Evolutionary conservation across 148 eudicot genomes (phyloP).

Genomic region (Salicornia ramosissima): DNA sequence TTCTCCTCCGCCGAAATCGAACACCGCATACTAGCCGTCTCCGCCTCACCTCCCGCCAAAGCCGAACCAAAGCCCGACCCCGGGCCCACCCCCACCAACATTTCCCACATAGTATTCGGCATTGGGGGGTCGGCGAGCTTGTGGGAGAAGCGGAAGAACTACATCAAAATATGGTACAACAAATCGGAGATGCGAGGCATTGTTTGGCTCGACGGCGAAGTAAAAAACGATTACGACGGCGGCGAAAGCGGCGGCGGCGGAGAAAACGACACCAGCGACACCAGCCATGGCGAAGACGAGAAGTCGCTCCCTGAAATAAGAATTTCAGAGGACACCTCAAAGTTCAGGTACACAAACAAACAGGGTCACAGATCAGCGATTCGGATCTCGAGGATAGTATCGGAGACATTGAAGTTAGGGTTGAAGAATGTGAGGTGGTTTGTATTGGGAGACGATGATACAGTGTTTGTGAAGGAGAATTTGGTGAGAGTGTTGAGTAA

Average conservation of each 20-base stretch:
- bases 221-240: neutral
- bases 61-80: neutral
- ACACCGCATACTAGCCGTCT: neutral
- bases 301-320: constrained; percentile 39
- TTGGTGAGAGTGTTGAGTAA: constrained; percentile 53
- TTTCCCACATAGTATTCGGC: constrained; percentile 74
- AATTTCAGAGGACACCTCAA: constrained; percentile 59
- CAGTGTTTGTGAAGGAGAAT: constrained; percentile 76
- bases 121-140: constrained; percentile 76
- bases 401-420: constrained; percentile 62
- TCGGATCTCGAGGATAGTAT: constrained; percentile 71
- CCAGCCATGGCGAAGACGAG: constrained; percentile 12
- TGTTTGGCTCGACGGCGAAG: constrained; percentile 65
- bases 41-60: neutral
- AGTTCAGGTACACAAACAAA: constrained; percentile 49
- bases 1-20: neutral
- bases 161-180: constrained; percentile 84
- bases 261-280: too few relatives aligned
- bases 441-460: constrained; percentile 87
- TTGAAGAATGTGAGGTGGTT: constrained; percentile 66
- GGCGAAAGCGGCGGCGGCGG: too few relatives aligned
- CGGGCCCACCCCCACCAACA: constrained; percentile 29
- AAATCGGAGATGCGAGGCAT: constrained; percentile 51
- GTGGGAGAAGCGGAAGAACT: constrained; percentile 65
- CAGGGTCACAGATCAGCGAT: constrained; percentile 89